phyloP scores from a whole-genome alignment of 495 filamentous ascomycete genomes.

The Pyronema omphalodes region DNA sequence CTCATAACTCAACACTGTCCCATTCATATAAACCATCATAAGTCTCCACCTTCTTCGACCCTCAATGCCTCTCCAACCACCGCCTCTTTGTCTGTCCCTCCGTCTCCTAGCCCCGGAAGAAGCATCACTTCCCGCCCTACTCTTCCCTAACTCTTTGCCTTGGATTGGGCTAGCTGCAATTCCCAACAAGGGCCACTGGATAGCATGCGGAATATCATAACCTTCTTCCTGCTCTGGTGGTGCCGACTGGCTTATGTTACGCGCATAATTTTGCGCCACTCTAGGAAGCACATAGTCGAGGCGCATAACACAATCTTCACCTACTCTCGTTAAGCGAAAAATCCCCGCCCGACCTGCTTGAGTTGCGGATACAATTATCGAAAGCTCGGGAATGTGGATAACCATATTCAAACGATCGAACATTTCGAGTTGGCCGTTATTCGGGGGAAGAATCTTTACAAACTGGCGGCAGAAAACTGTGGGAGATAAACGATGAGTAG shows the following conservation, averaged over 20 bases:
- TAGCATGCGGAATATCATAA: slow-evolving; percentile 24
- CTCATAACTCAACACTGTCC: slow-evolving; percentile 67
- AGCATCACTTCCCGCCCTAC: not conserved
- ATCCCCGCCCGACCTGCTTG: slow-evolving; percentile 58
- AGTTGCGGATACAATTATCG: slow-evolving; percentile 53
- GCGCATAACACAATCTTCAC: slow-evolving; percentile 24
- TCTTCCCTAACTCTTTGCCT: slow-evolving; percentile 30
- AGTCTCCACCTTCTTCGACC: slow-evolving; percentile 42
- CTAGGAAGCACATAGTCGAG: slow-evolving; percentile 19
- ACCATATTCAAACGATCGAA: slow-evolving; percentile 62
- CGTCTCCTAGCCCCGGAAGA: not conserved
- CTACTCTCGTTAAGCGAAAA: slow-evolving; percentile 43
- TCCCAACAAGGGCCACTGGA: slow-evolving; percentile 34
- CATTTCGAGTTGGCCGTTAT: slow-evolving; percentile 25
- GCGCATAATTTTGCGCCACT: slow-evolving; percentile 1
- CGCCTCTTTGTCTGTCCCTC: slow-evolving; percentile 23
- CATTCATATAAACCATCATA: slow-evolving; percentile 56
- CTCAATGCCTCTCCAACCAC: slow-evolving; percentile 8
- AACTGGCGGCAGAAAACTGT: slow-evolving; percentile 31
- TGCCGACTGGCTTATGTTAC: slow-evolving; percentile 25
- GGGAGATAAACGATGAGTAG: slow-evolving; percentile 30
- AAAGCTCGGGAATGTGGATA: slow-evolving; percentile 57
- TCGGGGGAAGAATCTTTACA: slow-evolving; percentile 28
- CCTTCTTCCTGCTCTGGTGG: slow-evolving; percentile 20
- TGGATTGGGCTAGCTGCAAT: slow-evolving; percentile 44